These are phyloP conservation scores for Candida gigantensis DNA, from an alignment of 1,139 yeast species.

Conservation along the genomic window DNA sequence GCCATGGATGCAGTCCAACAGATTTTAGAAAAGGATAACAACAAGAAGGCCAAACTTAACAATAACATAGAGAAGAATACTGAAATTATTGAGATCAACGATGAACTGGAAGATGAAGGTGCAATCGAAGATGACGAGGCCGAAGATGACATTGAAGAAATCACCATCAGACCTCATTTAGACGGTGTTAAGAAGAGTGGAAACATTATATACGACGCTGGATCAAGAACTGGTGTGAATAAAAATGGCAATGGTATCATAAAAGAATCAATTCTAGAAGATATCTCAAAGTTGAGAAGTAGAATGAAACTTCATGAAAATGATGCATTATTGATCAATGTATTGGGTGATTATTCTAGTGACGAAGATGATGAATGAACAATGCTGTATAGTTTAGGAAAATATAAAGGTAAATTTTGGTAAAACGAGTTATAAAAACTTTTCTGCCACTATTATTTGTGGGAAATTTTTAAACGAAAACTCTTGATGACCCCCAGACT, in stretches of 20 bases:
- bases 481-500: no score
- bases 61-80: conserved; percentile 4
- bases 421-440: no score
- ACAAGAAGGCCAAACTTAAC: conserved; percentile 10
- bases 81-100: conserved; percentile 16
- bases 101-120: conserved; percentile 14
- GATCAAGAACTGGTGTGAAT: neutral
- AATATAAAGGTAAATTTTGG: no score
- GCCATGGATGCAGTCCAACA: conserved; percentile 36
- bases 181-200: neutral
- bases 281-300: conserved; percentile 11
- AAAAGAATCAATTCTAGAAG: conserved; percentile 12
- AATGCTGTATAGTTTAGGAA: no score
- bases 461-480: no score
- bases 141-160: conserved; percentile 4
- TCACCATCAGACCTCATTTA: neutral
- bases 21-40: conserved; percentile 21
- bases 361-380: conserved; percentile 25
- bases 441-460: no score
- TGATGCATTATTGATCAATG: conserved; percentile 12
- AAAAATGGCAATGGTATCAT: conserved; percentile 7
- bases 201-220: neutral
- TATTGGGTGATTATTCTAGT: conserved; percentile 24
- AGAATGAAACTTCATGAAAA: conserved; percentile 6
- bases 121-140: conserved; percentile 7